Conservation (phyloP, 108 stramenopile species). For the Cyclotella baltica region DNA sequence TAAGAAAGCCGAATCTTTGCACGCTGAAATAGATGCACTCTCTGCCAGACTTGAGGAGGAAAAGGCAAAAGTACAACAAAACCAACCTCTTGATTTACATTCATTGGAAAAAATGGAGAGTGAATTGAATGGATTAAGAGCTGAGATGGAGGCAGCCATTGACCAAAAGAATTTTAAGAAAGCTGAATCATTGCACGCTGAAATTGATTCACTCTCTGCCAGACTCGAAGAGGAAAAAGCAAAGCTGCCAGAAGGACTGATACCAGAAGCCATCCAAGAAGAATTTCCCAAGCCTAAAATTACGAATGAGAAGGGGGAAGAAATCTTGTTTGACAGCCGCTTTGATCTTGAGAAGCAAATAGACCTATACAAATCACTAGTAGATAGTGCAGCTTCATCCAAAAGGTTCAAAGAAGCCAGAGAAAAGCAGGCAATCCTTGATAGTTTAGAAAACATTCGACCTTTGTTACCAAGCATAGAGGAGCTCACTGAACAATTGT, state of each 20-base stretch:
- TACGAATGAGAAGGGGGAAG: constrained; percentile 58
- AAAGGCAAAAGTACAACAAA: constrained; percentile 43
- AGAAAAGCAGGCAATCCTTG: constrained; percentile 60
- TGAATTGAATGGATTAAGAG: constrained; percentile 46
- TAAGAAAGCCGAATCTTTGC: constrained; percentile 59
- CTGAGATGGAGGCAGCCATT: constrained; percentile 65
- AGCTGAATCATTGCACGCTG: constrained; percentile 67
- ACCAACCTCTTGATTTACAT: constrained; percentile 60
- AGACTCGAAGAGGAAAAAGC: constrained; percentile 62
- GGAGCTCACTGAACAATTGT: constrained; percentile 57
- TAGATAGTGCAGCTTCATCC: constrained; percentile 49
- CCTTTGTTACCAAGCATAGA: constrained; percentile 61
- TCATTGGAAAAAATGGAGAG: constrained; percentile 73
- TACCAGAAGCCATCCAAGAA: constrained; percentile 3
- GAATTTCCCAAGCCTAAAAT: constrained; percentile 18
- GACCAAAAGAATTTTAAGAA: constrained; percentile 67
- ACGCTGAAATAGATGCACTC: constrained; percentile 65
- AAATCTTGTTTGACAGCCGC: constrained; percentile 60
- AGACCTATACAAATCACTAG: constrained; percentile 35
- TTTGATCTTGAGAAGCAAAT: constrained; percentile 68
- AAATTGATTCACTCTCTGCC: constrained; percentile 64
- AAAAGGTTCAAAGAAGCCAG: constrained; percentile 81
- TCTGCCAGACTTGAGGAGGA: constrained; percentile 65
- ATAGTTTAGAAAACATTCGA: constrained; percentile 64
- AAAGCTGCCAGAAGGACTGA: constrained; percentile 34